Evolutionary conservation across 805 yeast genomes (phyloP), one percentile per base, ranked within the genome.

Genomic region (Candida sonorensis): DNA sequence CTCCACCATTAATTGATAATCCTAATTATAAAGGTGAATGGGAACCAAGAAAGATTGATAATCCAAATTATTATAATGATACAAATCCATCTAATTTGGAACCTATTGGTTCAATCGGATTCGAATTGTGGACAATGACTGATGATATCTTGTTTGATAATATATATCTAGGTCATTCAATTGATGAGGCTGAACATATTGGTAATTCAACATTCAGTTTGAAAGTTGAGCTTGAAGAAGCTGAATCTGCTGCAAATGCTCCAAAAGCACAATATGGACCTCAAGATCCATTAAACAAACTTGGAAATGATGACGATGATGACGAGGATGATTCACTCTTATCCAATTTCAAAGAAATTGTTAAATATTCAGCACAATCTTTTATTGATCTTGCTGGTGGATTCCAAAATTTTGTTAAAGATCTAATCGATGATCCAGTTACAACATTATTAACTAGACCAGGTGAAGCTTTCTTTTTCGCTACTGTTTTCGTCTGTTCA

Each of bases 111-210:
- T 94, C 82, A 9, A 46, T 86, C 27, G 95, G 94, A 7, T 83
- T 88, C 50, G 97, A 87, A 57, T 63, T 87, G 41, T 87, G 95
- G 95, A 73, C 90, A 29, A 81, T 87, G 78, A 79, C 83, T 42
- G 66, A 67, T 26, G 73, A 82, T 30, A 72, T 86, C 31, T 45
- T 83, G 53, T 84, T 87, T 53, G 85, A 85, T 55, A 84, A 87
- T 60, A 74, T 87, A 39, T 88, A 87, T 54, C 55, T 87, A 39
- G 96, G 96, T 19, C 88, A 84, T 51, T 75, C 83, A 2, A 62
- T 87, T n/a, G 64, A 61, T 23, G 95, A 87, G 50, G 96, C 96
- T 10, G 95, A 88, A 62, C 35, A 51, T 8, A 65, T 87, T 42
- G 97, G 96, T 20, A 87, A 88, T 52, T 56, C 61, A 7, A 86